Percentiles rank a stretch among this genome's conserved stretches.
phyloP scores from a whole-genome alignment of 805 yeast genomes.

The Torulaspora delbrueckii region DNA sequence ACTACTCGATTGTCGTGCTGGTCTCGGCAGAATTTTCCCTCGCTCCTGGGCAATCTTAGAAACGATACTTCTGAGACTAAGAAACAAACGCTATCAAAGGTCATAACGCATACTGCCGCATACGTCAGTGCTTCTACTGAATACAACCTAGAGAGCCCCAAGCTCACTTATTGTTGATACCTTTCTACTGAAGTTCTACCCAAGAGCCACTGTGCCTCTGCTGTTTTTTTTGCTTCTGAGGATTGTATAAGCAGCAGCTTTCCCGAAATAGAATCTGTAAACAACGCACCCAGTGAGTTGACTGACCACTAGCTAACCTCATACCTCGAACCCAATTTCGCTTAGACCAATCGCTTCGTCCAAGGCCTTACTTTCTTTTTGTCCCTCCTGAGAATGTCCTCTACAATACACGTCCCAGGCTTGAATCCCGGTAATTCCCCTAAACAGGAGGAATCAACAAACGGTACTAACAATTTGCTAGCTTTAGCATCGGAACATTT shows the following conservation, averaged over 20 bases:
- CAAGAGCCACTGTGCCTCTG: background rate
- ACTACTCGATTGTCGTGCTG: background rate
- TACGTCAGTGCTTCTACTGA: conserved; percentile 4
- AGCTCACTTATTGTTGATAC: background rate
- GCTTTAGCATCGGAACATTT: conserved; percentile 22
- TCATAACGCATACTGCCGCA: conserved; percentile 5
- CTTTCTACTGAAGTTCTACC: background rate
- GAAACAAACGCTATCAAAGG: background rate
- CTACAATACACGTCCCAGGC: conserved; percentile 19
- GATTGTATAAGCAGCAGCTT: background rate
- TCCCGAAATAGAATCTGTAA: conserved; percentile 2
- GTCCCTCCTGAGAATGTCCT: conserved; percentile 10
- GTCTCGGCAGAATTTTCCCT: conserved; percentile 1
- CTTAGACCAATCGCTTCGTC: background rate
- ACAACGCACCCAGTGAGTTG: background rate
- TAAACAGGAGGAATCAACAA: conserved; percentile 20
- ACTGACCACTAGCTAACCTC: too few species aligned
- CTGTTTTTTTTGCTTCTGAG: background rate
- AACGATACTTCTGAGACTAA: background rate
- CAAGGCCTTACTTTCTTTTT: background rate
- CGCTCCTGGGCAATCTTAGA: conserved; percentile 5
- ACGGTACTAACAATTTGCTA: conserved; percentile 16
- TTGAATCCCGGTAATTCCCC: conserved; percentile 20
- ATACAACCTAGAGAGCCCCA: conserved; percentile 1
- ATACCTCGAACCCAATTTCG: background rate